phyloP scores from a whole-genome alignment of 2,329 filamentous ascomycete species.

The Arthrobotrys pseudoclavata region DNA sequence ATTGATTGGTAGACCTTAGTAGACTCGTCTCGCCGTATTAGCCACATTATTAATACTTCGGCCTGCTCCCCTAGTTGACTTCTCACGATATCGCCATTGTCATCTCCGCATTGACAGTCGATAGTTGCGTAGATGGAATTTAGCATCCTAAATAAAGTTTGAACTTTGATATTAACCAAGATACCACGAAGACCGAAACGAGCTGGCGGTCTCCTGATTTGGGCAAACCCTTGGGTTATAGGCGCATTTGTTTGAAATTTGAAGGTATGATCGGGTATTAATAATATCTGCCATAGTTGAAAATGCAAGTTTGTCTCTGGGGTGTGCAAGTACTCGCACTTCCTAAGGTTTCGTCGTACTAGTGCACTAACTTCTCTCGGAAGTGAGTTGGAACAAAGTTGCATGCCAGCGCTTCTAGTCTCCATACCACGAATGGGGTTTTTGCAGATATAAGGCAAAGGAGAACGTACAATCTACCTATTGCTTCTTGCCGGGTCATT shows the following conservation, averaged over 20 bases:
- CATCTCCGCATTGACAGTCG: constrained; percentile 1
- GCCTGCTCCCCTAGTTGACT: constrained; percentile 33
- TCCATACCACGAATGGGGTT: constrained; percentile 47
- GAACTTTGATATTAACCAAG: constrained; percentile 10
- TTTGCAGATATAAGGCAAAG: not conserved
- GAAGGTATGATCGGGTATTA: constrained; percentile 45
- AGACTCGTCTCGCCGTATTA: constrained; percentile 7
- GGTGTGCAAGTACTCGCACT: constrained; percentile 39
- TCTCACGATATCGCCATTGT: not conserved
- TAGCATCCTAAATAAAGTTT: constrained; percentile 34
- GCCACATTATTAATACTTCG: constrained; percentile 34
- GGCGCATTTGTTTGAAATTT: constrained; percentile 1
- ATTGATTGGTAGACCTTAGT: constrained; percentile 16
- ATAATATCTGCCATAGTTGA: constrained; percentile 48
- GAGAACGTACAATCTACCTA: constrained; percentile 25
- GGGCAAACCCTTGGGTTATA: not conserved
- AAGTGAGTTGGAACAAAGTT: constrained; percentile 29
- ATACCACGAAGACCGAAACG: constrained; percentile 1
- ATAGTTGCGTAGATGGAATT: constrained; percentile 38
- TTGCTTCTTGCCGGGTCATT: constrained; percentile 19
- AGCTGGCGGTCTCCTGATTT: constrained; percentile 9
- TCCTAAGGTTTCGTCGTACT: constrained; percentile 22
- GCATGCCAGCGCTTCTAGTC: constrained; percentile 45
- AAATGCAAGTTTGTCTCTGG: constrained; percentile 15
- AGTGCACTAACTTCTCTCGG: constrained; percentile 25